Evolutionary conservation across 257 asterid genomes (phyloP).

Genomic region (Coffea canephora): DNA sequence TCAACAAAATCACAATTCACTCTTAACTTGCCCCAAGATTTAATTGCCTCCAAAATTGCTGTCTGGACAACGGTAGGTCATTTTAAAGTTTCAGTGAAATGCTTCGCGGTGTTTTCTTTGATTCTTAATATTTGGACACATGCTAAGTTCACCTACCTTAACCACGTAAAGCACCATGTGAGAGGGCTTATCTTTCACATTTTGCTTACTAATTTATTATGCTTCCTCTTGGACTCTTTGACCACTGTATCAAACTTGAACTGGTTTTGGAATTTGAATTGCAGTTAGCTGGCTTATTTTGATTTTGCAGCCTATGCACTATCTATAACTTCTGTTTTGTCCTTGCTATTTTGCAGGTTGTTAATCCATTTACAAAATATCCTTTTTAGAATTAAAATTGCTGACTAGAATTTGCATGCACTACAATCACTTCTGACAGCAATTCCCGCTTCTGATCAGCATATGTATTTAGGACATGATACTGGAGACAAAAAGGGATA

Average conservation of each 20-base stretch:
- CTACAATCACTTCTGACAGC: neutral
- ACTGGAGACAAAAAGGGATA: neutral
- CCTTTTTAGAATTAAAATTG: conserved; percentile 40
- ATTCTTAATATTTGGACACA: neutral
- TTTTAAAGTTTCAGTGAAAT: neutral
- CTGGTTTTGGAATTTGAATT: neutral
- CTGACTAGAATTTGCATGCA: neutral
- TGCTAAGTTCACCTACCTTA: neutral
- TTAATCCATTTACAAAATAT: conserved; percentile 96
- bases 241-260: neutral
- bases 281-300: neutral
- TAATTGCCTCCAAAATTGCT: conserved; percentile 80
- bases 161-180: neutral
- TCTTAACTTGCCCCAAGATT: conserved; percentile 76
- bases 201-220: neutral
- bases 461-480: neutral
- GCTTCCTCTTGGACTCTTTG: neutral
- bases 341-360: conserved; percentile 56
- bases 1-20: conserved; percentile 86
- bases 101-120: neutral
- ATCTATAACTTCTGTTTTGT: conserved; percentile 14
- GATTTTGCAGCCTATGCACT: neutral
- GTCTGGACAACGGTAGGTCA: conserved; percentile 87
- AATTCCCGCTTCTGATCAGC: neutral
- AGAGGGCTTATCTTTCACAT: neutral